Conservation (phyloP, 331 rosid genomes). For the Acacia concinna region DNA sequence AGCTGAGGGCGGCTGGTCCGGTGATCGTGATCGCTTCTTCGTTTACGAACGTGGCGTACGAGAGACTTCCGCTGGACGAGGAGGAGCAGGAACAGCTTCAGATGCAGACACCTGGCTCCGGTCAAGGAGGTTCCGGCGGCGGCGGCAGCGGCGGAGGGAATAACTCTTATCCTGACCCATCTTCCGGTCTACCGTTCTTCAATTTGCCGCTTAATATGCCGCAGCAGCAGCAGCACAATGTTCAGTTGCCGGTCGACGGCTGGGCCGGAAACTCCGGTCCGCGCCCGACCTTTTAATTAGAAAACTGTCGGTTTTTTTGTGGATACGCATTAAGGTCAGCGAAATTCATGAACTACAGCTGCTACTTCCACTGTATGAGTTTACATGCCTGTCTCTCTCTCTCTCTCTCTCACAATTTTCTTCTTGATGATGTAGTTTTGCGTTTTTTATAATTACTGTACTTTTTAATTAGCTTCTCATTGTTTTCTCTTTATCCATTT, state of each 20-base stretch:
- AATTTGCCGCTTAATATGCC: constrained; percentile 90
- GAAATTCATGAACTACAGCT: constrained; percentile 22
- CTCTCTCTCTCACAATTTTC: constrained; percentile 7
- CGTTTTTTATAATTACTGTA: constrained; percentile 18
- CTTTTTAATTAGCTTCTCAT: constrained; percentile 29
- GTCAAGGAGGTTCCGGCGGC: constrained; percentile 37
- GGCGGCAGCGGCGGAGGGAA: constrained; percentile 33
- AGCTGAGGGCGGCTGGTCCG: constrained; percentile 80
- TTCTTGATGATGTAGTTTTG: constrained; percentile 28
- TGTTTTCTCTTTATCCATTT: constrained; percentile 26
- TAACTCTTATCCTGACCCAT: constrained; percentile 72
- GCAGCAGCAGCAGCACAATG: constrained; percentile 40
- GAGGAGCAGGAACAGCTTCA: constrained; percentile 53
- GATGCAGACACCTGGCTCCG: constrained; percentile 46
- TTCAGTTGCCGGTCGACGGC: constrained; percentile 76
- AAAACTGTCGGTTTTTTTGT: not conserved
- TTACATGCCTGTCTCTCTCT: constrained; percentile 20
- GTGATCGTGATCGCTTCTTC: constrained; percentile 89
- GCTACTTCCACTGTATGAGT: not conserved
- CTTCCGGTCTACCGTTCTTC: constrained; percentile 84
- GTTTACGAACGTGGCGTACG: constrained; percentile 90
- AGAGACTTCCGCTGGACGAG: constrained; percentile 82
- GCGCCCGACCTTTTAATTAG: constrained; percentile 56
- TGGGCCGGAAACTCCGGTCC: constrained; percentile 53
- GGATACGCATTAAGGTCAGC: constrained; percentile 35